These are phyloP conservation scores for Asparagopsis taxiformis DNA, from an alignment of 31 red algal genomes.

Conservation along the genomic window DNA sequence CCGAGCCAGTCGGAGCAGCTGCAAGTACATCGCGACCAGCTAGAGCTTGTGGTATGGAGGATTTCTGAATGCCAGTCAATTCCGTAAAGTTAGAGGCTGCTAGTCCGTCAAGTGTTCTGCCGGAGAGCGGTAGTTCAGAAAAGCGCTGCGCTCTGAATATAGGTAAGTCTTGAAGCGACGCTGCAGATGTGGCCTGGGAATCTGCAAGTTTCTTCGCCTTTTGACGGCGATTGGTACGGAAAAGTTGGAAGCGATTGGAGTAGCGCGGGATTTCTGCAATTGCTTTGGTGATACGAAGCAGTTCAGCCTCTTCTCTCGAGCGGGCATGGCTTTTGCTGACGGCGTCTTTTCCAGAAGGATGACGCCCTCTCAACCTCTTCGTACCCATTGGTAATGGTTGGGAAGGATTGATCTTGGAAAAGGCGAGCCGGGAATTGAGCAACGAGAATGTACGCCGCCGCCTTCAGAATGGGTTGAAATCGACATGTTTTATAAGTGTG, in stretches of 20 bases:
- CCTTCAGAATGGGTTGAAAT: no score
- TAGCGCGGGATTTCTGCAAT: conserved; percentile 26
- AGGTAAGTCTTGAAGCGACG: no score
- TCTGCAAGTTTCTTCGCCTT: conserved; percentile 10
- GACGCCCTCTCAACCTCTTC: no score
- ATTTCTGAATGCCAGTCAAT: conserved; percentile 84
- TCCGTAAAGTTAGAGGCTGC: conserved; percentile 58
- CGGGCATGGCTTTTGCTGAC: conserved; percentile 16
- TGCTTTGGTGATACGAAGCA: conserved; percentile 19
- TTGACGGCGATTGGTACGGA: conserved; percentile 58
- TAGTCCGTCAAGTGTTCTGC: conserved; percentile 82
- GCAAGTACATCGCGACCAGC: conserved; percentile 89
- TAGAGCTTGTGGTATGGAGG: conserved; percentile 75
- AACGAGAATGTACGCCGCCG: no score
- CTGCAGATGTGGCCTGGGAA: no score
- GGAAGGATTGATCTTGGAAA: no score
- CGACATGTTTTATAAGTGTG: no score
- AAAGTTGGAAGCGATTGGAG: conserved; percentile 42
- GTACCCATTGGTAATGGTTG: no score
- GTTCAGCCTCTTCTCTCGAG: conserved; percentile 63
- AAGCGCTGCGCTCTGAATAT: conserved; percentile 56
- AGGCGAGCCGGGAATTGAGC: no score
- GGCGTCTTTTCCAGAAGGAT: no score
- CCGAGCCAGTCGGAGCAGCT: conserved; percentile 92
- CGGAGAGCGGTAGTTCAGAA: conserved; percentile 85